These are phyloP conservation scores for Podospora pseudoanserina DNA, from an alignment of 495 filamentous ascomycete species.

Conservation along the genomic window DNA sequence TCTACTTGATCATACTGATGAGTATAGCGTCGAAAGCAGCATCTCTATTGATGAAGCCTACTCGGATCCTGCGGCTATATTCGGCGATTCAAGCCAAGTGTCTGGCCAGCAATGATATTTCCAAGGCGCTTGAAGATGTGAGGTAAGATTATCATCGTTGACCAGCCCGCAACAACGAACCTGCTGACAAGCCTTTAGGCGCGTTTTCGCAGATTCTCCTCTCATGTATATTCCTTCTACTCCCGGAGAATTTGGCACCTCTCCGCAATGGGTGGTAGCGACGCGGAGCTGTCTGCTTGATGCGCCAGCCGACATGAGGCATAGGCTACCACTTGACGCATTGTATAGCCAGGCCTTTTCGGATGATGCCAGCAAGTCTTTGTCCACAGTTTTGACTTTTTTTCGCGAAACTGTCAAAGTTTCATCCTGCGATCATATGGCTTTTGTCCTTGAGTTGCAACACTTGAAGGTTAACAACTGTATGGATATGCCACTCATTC, in stretches of 20 bases:
- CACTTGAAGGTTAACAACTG: no score
- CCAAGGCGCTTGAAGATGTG: no score
- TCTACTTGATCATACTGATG: neutral
- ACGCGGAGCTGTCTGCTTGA: constrained; percentile 14
- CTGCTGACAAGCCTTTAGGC: no score
- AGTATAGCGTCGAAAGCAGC: neutral
- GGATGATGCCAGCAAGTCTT: neutral
- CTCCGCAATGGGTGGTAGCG: neutral
- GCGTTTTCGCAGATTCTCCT: no score
- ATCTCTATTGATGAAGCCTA: neutral
- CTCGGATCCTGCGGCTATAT: constrained; percentile 25
- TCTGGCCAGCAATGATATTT: neutral
- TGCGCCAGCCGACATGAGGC: constrained; percentile 16
- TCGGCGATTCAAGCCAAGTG: constrained; percentile 15
- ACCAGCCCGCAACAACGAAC: no score
- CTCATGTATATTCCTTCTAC: neutral
- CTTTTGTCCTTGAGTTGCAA: no score
- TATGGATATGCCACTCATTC: no score
- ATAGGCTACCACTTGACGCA: constrained; percentile 3
- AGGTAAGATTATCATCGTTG: no score
- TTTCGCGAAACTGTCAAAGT: constrained; percentile 15
- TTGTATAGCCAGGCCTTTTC: constrained; percentile 1
- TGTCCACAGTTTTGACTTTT: constrained; percentile 18
- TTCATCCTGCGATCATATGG: no score
- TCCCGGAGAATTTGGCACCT: neutral